Evolutionary conservation across 257 asterid species (phyloP), one percentile per base, ranked within the genome.

Genomic region (Ballota nigra): DNA sequence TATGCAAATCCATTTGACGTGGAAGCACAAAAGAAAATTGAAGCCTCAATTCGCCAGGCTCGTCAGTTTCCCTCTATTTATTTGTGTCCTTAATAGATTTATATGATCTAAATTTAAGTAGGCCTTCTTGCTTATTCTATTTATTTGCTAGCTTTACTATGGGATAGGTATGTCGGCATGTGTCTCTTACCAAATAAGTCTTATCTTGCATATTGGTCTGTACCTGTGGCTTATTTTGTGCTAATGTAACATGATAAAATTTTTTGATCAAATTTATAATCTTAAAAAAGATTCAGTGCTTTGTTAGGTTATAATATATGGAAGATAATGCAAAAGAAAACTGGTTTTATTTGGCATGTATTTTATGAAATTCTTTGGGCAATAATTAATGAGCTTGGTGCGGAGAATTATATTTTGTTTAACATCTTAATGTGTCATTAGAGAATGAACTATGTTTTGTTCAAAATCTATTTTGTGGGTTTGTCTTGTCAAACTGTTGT

Each of bases 1-100:
- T 85, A 89, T 82, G 98, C 99, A 19, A 98, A 95, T 87, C 99
- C 99, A 68, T 92, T 95, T 82, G 99, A 95, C 75, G 95, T 92
- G 29, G 99, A 95, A 80, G 95, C 98, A 71, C 99, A 95, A 71
- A 95, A 68, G 90, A 95, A 92, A 82, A 95, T 95, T 72, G 99
- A 95, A 85, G 97, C 85, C 4, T 82, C 96, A 18, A 95, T 95
- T 75, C 98, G 92, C 64, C 97, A 95, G 98, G 98, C 85, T 63
- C 40, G 80, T 71, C 28, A 52, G 75, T 78, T 77, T 60, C 68
- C 59, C 6, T 60, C 45, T 38, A 29, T 49, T 41, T 65, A 57
- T 62, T n/a, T 33, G n/a, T 26, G 11, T 73, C 16, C 60, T 66
- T 63, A 51, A 67, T 69, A 51, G 23, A 59, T 66, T 53, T 36